Evolutionary conservation across 2,329 filamentous ascomycete species (phyloP).

Genomic region (Atkinsonella hypoxylon): DNA sequence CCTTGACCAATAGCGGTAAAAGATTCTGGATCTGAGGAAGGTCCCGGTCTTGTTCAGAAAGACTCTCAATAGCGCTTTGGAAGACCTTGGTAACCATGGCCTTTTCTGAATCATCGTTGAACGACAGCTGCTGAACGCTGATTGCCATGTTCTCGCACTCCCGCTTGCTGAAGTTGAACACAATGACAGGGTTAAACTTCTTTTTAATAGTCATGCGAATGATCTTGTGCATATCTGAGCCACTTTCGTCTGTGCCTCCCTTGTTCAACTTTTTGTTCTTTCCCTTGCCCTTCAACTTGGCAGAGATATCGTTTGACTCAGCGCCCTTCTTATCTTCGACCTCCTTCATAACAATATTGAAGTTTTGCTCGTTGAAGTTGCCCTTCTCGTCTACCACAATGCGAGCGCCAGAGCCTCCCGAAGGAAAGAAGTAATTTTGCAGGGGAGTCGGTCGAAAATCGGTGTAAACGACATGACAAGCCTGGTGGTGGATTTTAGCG

Average conservation of each 20-base stretch:
- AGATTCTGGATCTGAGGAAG: slow-evolving; percentile 87
- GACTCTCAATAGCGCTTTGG: slow-evolving; percentile 78
- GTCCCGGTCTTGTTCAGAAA: slow-evolving; percentile 82
- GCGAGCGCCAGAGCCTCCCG: slow-evolving; percentile 84
- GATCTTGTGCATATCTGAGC: slow-evolving; percentile 89
- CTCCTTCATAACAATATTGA: slow-evolving; percentile 86
- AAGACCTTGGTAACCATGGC: slow-evolving; percentile 92
- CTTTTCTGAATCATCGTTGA: slow-evolving; percentile 95
- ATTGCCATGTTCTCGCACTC: slow-evolving; percentile 89
- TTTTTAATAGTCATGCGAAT: slow-evolving; percentile 98
- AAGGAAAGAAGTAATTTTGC: slow-evolving; percentile 96
- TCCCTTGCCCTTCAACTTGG: slow-evolving; percentile 73
- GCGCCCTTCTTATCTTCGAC: slow-evolving; percentile 82
- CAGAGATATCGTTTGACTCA: slow-evolving; percentile 66
- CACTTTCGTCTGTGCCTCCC: slow-evolving; percentile 62
- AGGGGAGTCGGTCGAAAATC: slow-evolving; percentile 94
- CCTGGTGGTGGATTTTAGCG: slow-evolving; percentile 92
- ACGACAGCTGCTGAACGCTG: slow-evolving; percentile 73
- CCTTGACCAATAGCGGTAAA: slow-evolving; percentile 74
- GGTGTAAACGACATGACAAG: slow-evolving; percentile 97
- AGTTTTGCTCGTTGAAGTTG: slow-evolving; percentile 91
- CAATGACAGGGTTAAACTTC: slow-evolving; percentile 94
- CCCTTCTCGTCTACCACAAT: slow-evolving; percentile 95
- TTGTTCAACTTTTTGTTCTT: slow-evolving; percentile 90
- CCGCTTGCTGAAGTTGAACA: slow-evolving; percentile 98